These are phyloP conservation scores for Microdochium nivale DNA, from an alignment of 2,329 filamentous ascomycete species.

Conservation along the genomic window DNA sequence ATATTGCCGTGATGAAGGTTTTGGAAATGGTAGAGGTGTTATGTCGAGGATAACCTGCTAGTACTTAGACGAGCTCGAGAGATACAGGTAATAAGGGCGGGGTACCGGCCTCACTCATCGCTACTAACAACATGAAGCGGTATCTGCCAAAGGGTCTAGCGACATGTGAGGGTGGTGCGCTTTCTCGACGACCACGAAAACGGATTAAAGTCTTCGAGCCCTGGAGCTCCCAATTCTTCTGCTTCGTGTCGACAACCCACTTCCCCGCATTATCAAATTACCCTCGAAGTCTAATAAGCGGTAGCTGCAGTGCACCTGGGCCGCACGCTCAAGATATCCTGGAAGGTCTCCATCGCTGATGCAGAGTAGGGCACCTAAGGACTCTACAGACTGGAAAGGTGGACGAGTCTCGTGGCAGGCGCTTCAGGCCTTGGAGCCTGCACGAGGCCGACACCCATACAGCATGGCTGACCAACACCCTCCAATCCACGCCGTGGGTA, in stretches of 20 bases:
- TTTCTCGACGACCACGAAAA: neutral
- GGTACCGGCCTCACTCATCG: neutral
- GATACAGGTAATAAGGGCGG: neutral
- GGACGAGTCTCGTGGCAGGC: neutral
- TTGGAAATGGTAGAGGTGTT: neutral
- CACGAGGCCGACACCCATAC: neutral
- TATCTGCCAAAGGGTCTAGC: neutral
- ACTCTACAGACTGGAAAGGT: neutral
- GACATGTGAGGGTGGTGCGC: neutral
- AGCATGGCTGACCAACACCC: neutral
- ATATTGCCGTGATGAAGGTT: neutral
- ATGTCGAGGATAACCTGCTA: neutral
- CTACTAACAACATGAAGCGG: neutral
- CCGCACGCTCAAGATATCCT: neutral
- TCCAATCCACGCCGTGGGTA: neutral
- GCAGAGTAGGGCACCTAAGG: neutral
- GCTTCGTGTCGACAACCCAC: neutral
- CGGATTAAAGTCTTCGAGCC: neutral
- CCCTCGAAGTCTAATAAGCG: neutral
- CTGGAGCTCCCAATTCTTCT: neutral
- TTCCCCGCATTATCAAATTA: neutral
- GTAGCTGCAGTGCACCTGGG: neutral
- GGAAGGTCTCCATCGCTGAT: neutral
- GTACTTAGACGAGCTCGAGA: neutral
- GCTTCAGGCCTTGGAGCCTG: neutral